Conservation (phyloP, 805 yeast genomes). For the Spathaspora gorwiae region DNA sequence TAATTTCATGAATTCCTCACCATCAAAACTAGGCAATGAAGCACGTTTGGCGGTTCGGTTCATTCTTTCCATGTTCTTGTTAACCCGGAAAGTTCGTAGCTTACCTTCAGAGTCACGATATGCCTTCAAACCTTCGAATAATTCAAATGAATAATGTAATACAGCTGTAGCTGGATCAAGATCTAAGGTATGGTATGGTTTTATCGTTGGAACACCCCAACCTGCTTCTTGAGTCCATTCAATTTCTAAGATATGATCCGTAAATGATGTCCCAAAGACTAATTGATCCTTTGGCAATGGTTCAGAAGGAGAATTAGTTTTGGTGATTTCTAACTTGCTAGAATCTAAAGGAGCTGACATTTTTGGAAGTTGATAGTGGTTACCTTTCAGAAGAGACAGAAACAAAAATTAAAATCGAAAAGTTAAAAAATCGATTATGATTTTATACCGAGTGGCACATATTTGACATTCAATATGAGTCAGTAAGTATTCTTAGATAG, state of each 20-base stretch:
- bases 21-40: conserved; percentile 82
- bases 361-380: too few species aligned
- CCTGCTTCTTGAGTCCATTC: conserved; percentile 78
- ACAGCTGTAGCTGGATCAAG: conserved; percentile 89
- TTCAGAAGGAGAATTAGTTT: conserved; percentile 32
- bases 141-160: conserved; percentile 90
- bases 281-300: conserved; percentile 37
- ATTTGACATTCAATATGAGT: not conserved
- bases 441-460: not conserved
- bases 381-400: not conserved
- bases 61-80: conserved; percentile 89
- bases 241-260: conserved; percentile 83
- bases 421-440: not conserved
- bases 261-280: conserved; percentile 52
- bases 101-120: conserved; percentile 61
- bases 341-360: conserved; percentile 31
- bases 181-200: conserved; percentile 71
- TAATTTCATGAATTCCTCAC: conserved; percentile 68
- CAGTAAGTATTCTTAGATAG: not conserved
- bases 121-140: conserved; percentile 95
- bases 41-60: conserved; percentile 84
- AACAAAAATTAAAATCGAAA: not conserved
- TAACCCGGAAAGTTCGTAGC: conserved; percentile 82
- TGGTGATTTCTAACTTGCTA: conserved; percentile 30
- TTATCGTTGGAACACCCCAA: conserved; percentile 86